Percentiles rank a stretch among this genome's conserved stretches.
These are phyloP conservation scores for Colletotrichum filicis DNA, from an alignment of 2,329 filamentous ascomycete genomes.

Conservation along the genomic window DNA sequence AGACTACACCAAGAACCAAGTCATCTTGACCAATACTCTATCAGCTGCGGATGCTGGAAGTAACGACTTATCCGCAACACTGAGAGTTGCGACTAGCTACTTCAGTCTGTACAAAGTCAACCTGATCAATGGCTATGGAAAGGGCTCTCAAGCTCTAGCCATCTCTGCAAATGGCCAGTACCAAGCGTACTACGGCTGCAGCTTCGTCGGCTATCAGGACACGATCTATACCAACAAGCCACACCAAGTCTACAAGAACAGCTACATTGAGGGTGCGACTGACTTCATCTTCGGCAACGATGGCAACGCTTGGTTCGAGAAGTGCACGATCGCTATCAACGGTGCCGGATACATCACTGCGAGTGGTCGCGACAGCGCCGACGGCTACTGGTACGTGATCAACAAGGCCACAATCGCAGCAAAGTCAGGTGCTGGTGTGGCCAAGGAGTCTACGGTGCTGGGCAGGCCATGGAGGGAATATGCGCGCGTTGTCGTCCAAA, in stretches of 20 bases:
- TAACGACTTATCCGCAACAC: slow-evolving; percentile 64
- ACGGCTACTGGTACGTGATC: slow-evolving; percentile 58
- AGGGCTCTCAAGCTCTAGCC: slow-evolving; percentile 60
- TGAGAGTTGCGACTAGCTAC: slow-evolving; percentile 58
- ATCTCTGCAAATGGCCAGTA: slow-evolving; percentile 57
- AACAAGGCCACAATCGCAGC: slow-evolving; percentile 55
- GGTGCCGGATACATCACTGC: slow-evolving; percentile 55
- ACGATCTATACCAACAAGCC: slow-evolving; percentile 60
- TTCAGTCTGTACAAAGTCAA: slow-evolving; percentile 74
- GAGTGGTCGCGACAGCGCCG: slow-evolving; percentile 52
- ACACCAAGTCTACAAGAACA: slow-evolving; percentile 57
- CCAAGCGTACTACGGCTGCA: slow-evolving; percentile 59
- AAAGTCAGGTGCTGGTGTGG: slow-evolving; percentile 48
- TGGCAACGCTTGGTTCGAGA: slow-evolving; percentile 56
- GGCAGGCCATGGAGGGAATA: slow-evolving; percentile 60
- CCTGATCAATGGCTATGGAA: slow-evolving; percentile 56
- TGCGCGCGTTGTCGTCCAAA: slow-evolving; percentile 59
- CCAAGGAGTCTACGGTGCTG: slow-evolving; percentile 54
- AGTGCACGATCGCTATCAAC: slow-evolving; percentile 48
- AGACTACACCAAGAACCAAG: slow-evolving; percentile 65
- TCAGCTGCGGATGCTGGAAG: slow-evolving; percentile 56
- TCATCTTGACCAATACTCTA: slow-evolving; percentile 55
- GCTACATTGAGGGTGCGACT: slow-evolving; percentile 58
- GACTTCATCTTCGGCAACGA: slow-evolving; percentile 62
- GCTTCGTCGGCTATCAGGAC: slow-evolving; percentile 60